A percentile compares a stretch with the other conserved stretches of the same genome.
These are phyloP conservation scores for Irpex sp. DNA, from an alignment of 1,284 basidiomycete genomes.

Conservation along the genomic window DNA sequence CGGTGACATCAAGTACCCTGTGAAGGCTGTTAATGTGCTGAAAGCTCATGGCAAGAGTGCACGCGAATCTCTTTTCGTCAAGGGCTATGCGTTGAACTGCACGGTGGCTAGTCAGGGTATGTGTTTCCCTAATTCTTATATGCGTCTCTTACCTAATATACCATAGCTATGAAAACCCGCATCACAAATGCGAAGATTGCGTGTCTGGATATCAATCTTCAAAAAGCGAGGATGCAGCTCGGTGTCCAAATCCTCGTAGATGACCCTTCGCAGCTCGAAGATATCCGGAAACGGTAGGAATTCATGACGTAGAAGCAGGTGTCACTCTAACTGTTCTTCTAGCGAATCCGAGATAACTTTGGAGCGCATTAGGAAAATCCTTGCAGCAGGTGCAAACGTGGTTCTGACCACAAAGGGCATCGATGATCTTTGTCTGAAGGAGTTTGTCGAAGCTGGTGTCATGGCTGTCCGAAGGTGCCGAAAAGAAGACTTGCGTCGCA, in stretches of 20 bases:
- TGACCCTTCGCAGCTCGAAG: constrained; percentile 94
- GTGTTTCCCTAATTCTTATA: constrained; percentile 17
- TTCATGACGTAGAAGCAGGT: background rate
- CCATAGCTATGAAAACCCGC: constrained; percentile 93
- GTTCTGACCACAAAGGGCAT: constrained; percentile 98
- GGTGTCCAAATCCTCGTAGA: constrained; percentile 98
- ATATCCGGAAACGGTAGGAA: constrained; percentile 83
- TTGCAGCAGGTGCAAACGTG: constrained; percentile 95
- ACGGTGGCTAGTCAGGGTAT: constrained; percentile 97
- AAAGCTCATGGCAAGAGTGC: constrained; percentile 98
- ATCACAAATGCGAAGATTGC: constrained; percentile 95
- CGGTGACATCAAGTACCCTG: constrained; percentile 98
- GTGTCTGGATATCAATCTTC: constrained; percentile 97
- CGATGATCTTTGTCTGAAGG: constrained; percentile 97
- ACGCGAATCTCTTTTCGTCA: constrained; percentile 92
- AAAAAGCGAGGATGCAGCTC: constrained; percentile 96
- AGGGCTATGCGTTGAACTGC: constrained; percentile 98
- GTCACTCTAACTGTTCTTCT: background rate
- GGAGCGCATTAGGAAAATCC: constrained; percentile 94
- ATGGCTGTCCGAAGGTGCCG: constrained; percentile 98
- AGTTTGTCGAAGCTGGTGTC: constrained; percentile 98
- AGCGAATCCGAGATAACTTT: constrained; percentile 97
- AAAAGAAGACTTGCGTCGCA: constrained; percentile 96
- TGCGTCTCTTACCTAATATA: background rate
- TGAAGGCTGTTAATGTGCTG: constrained; percentile 99